Evolutionary conservation across 257 asterid species (phyloP), one percentile per base, ranked within the genome.

Genomic region (Rauvolfia tetraphylla): DNA sequence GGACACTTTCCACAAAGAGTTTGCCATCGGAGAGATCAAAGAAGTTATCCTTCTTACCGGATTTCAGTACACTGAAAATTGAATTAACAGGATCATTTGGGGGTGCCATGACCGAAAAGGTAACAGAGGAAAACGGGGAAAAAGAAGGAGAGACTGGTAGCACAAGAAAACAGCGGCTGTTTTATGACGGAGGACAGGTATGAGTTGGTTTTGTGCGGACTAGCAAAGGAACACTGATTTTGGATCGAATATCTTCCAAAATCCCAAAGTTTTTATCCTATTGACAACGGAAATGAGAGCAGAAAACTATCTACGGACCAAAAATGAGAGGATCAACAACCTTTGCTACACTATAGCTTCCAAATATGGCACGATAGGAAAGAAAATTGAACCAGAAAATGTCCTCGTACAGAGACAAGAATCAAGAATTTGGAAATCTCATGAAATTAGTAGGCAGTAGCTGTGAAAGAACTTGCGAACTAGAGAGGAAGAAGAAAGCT

Each of bases 101-200:
- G n/a, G 95, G 90, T 65, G 90, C 89, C 96, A 90, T 88, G 56
- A 72, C 4, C 3, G 46, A 46, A 14, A 33, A 56, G 57, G 41
- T 22, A 29, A 73, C 76, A 51, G 82, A 48, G 77, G 53, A 48
- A 78, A 78, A 74, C 76, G 68, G 81, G 33, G 70, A 11, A 59
- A 63, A 25, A 38, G 11, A 9, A 53, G 34, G 9, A 15, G 25
- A 53, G 25, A 18, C 10, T 18, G 25, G 8, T 13, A 22, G n/a
- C 59, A 18, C 8, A 18, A 22, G 59, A 20, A 27, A n/a, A 25
- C 11, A n/a, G 2, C 13, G 65, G 34, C 17, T 10, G 4, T 58
- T 58, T 58, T 58, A n/a, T n/a, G 11, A 22, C 13, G 11, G 23
- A 56, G 56, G 17, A 49, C 23, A 49, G 56, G 56, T 13, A 17